Evolutionary conservation across 495 filamentous ascomycete genomes (phyloP), one percentile per base, ranked within the genome.

Genomic region (Zalerion maritima): DNA sequence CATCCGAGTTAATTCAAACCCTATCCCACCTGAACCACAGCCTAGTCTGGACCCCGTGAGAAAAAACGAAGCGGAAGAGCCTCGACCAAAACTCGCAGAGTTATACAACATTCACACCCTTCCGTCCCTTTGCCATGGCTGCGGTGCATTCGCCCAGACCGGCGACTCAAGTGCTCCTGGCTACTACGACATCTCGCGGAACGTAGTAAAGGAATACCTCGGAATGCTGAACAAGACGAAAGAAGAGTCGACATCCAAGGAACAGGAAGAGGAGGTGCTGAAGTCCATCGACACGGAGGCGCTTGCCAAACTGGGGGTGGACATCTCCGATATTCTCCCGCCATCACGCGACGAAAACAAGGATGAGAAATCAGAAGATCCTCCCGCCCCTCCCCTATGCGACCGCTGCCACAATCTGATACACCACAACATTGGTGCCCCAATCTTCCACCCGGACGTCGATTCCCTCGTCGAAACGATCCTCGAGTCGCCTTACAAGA

Each of bases 331-430:
- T 15, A 15, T 4, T 11, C 12, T 26, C 12, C 10, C 26, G 12
- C 8, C 29, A 26, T 6, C 25, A 30, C 21, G n/a, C 5, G 29
- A 7, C 12, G 24, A 12, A 24, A 12, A 23, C 4, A 14, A 43
- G 14, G 31, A 39, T 4, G 47, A 43, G 26, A 37, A 21, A 25
- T 5, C 29, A 22, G 20, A 27, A 14, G 18, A 24, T 6, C 14
- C 15, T 19, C 21, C 22, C 3, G 26, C 28, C 11, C 33, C 48
- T 5, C 74, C 75, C 0, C 38, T 91, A 10, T 99, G 89, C 49
- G 78, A 85, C 41, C 71, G 89, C 35, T 99, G 89, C 48, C 84
- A 94, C 47, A 56, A 70, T 6, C 55, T 99, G 5, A 45, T 76
- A 17, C 75, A 94, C 43, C 74, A 96, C 39, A 67, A 71, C 22